A percentile compares a stretch with the other conserved stretches of the same genome.
Conservation (phyloP, 1,284 basidiomycete species). For the Coniophora puteana region DNA sequence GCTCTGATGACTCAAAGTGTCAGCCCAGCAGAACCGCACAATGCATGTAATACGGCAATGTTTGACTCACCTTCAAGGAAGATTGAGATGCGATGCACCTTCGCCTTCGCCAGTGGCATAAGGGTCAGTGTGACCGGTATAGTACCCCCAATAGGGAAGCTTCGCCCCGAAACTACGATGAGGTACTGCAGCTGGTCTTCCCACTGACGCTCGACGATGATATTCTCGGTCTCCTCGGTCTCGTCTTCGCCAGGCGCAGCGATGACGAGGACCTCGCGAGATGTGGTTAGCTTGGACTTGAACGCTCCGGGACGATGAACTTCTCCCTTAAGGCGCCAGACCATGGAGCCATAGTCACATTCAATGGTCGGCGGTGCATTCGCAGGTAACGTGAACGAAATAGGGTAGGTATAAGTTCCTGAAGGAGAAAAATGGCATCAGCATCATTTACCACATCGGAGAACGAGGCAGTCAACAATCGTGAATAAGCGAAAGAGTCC, state of each 20-base stretch:
- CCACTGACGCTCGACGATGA: constrained; percentile 91
- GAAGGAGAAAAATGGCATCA: constrained; percentile 2
- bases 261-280: constrained; percentile 76
- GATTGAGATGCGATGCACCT: constrained; percentile 75
- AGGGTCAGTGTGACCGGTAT: constrained; percentile 83
- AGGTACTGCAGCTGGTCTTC: constrained; percentile 87
- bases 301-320: constrained; percentile 86
- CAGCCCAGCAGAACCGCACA: constrained; percentile 1
- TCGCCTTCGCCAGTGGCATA: constrained; percentile 83
- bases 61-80: constrained; percentile 73
- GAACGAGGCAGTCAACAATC: neutral
- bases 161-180: constrained; percentile 78
- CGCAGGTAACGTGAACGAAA: constrained; percentile 85
- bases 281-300: constrained; percentile 67
- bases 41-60: neutral
- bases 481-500: too few species aligned
- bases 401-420: constrained; percentile 95
- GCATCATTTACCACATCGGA: too few species aligned
- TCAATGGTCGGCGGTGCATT: constrained; percentile 79
- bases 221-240: constrained; percentile 62
- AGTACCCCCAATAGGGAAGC: constrained; percentile 79
- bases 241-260: constrained; percentile 61
- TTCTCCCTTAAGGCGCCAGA: constrained; percentile 79
- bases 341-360: constrained; percentile 77
- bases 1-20: constrained; percentile 48